Conservation (phyloP, 805 yeast genomes). For the Yamadazyma kitorensis region DNA sequence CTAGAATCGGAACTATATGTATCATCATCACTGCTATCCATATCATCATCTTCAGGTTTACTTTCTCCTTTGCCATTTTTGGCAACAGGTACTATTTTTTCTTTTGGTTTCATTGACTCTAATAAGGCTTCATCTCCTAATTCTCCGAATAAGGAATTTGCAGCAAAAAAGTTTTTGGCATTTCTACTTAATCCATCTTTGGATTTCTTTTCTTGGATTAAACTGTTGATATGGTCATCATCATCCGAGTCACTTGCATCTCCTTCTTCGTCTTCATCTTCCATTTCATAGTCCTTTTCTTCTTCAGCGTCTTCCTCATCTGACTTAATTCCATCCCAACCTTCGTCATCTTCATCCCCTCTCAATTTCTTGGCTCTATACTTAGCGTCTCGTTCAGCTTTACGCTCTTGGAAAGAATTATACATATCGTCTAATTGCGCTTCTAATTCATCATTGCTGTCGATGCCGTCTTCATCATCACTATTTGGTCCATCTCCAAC, state of each 20-base stretch:
- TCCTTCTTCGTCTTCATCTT: constrained; percentile 29
- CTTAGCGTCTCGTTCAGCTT: constrained; percentile 67
- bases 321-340: constrained; percentile 69
- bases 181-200: constrained; percentile 31
- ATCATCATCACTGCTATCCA: constrained; percentile 27
- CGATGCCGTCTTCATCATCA: constrained; percentile 40
- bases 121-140: constrained; percentile 49
- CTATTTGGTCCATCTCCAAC: constrained; percentile 48
- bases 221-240: constrained; percentile 60
- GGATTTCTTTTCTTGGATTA: constrained; percentile 51
- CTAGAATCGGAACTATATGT: constrained; percentile 44
- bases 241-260: constrained; percentile 57
- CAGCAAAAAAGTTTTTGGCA: constrained; percentile 39
- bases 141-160: constrained; percentile 38
- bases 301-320: constrained; percentile 40
- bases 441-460: constrained; percentile 66
- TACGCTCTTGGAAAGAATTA: constrained; percentile 59
- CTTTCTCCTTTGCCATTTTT: constrained; percentile 4
- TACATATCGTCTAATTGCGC: constrained; percentile 84
- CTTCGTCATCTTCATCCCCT: constrained; percentile 73
- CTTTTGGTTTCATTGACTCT: constrained; percentile 31
- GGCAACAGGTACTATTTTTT: not conserved
- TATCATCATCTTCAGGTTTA: constrained; percentile 38
- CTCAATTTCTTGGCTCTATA: constrained; percentile 67
- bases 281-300: constrained; percentile 44